These are phyloP conservation scores for Sporothrix dimorphospora DNA, from an alignment of 2,329 filamentous ascomycete species.

Conservation along the genomic window DNA sequence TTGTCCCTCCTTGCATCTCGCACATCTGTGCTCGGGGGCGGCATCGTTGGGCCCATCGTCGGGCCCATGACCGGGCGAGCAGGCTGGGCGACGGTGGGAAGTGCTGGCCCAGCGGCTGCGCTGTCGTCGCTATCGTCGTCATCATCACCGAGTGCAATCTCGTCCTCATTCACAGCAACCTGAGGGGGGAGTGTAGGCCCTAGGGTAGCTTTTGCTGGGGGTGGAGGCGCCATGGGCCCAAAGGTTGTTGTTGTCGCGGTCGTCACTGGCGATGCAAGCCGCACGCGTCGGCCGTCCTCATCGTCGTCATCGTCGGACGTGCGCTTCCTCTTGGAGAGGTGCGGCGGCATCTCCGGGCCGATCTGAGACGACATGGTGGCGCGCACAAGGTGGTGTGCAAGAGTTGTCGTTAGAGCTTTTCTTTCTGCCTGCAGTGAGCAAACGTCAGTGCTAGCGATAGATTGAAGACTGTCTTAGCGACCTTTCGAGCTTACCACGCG, in stretches of 20 bases:
- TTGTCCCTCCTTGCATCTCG: conserved; percentile 42
- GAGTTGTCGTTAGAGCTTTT: neutral
- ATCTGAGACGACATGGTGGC: conserved; percentile 64
- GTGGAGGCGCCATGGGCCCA: conserved; percentile 43
- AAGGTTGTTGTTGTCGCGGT: conserved; percentile 30
- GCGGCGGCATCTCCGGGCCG: conserved; percentile 70
- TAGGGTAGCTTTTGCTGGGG: conserved; percentile 21
- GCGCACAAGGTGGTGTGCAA: conserved; percentile 4
- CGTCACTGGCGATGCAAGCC: conserved; percentile 18
- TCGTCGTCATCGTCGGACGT: conserved; percentile 50
- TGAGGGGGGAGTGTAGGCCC: conserved; percentile 37
- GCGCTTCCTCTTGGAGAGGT: conserved; percentile 66
- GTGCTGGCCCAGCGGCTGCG: neutral
- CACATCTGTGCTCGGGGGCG: conserved; percentile 32
- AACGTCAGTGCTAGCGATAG: neutral
- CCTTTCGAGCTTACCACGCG: neutral
- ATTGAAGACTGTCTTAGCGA: neutral
- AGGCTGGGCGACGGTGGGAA: neutral
- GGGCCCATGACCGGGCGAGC: conserved; percentile 18
- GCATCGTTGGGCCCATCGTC: conserved; percentile 34
- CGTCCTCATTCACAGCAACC: conserved; percentile 43
- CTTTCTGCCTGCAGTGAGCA: no score
- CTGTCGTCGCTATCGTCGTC: conserved; percentile 41
- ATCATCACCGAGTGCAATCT: conserved; percentile 46
- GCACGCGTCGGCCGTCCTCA: conserved; percentile 29